Conservation (phyloP, 1,284 basidiomycete genomes). For the Sphagnurus paluster region DNA sequence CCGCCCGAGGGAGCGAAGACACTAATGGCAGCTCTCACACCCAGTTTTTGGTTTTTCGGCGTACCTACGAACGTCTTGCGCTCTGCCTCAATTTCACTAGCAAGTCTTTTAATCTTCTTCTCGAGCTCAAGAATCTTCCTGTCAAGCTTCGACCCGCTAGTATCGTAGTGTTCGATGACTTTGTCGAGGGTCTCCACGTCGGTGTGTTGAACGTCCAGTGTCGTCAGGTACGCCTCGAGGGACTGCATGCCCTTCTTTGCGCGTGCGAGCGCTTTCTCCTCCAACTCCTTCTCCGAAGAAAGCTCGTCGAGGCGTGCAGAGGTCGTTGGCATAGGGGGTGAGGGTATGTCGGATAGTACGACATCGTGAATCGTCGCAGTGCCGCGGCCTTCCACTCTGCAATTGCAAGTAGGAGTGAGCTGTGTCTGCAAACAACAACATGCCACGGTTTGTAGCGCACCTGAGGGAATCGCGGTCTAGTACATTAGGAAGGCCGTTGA, state of each 20-base stretch:
- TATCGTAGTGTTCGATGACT: slow-evolving; percentile 18
- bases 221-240: slow-evolving; percentile 24
- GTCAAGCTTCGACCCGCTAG: slow-evolving; percentile 10
- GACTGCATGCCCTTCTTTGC: slow-evolving; percentile 17
- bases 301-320: slow-evolving; percentile 24
- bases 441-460: slow-evolving; percentile 10
- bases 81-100: slow-evolving; percentile 13
- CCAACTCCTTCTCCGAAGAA: slow-evolving; percentile 18
- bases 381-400: slow-evolving; percentile 10
- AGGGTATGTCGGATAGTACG: slow-evolving; percentile 5
- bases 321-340: not conserved
- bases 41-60: slow-evolving; percentile 4
- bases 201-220: slow-evolving; percentile 19
- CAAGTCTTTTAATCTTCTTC: slow-evolving; percentile 13
- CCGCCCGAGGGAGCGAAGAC: slow-evolving; percentile 25
- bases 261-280: slow-evolving; percentile 25
- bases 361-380: slow-evolving; percentile 11
- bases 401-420: not conserved
- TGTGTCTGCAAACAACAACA: slow-evolving; percentile 2
- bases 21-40: slow-evolving; percentile 20
- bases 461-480: slow-evolving; percentile 19
- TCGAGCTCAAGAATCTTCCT: slow-evolving; percentile 12
- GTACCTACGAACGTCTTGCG: not conserved
- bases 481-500: slow-evolving; percentile 18
- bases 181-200: slow-evolving; percentile 10